Conservation (phyloP, 2,329 filamentous ascomycete genomes). For the Monilinia laxa region DNA sequence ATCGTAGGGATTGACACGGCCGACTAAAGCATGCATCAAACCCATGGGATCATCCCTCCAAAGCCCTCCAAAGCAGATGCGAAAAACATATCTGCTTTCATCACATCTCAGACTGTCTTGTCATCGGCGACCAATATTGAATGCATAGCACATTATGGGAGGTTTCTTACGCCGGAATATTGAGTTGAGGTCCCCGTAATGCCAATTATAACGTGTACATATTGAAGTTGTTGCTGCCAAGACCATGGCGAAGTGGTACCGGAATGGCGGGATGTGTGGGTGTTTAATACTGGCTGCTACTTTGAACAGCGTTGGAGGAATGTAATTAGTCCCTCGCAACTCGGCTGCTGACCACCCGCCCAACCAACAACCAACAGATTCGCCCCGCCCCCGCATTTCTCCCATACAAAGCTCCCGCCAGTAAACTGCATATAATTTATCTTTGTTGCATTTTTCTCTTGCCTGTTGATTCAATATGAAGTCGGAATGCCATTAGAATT, state of each 20-base stretch:
- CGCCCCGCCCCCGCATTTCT: no score
- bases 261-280: not conserved
- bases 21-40: not conserved
- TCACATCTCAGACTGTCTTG: not conserved
- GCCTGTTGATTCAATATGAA: not conserved
- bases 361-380: not conserved
- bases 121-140: not conserved
- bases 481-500: not conserved
- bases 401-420: rapidly evolving
- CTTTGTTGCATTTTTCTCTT: not conserved
- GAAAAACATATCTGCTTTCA: not conserved
- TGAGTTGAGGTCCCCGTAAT: not conserved
- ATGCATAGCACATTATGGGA: not conserved
- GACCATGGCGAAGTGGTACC: not conserved
- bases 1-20: no score
- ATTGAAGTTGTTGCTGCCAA: not conserved
- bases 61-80: not conserved
- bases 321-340: not conserved
- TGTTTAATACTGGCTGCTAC: not conserved
- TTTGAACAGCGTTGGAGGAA: not conserved
- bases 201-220: not conserved
- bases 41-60: not conserved
- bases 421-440: not conserved
- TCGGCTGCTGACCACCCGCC: not conserved
- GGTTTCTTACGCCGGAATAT: not conserved